Evolutionary conservation across 2,329 filamentous ascomycete genomes (phyloP).

Genomic region (Ophiostoma australiae): DNA sequence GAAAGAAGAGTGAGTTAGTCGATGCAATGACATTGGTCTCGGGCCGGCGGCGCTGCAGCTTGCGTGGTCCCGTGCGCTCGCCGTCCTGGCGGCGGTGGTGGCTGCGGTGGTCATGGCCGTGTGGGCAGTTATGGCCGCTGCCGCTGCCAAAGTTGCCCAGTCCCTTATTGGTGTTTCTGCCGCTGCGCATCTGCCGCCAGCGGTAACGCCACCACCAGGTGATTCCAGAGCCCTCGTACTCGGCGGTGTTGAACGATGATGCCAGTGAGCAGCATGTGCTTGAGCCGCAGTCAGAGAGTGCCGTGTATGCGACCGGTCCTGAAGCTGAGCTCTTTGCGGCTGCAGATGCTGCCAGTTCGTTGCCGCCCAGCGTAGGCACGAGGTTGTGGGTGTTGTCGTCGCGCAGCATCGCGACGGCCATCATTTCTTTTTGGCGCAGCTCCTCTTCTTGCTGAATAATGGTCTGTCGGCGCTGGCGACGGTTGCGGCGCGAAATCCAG

Average conservation of each 20-base stretch:
- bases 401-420: slow-evolving; percentile 18
- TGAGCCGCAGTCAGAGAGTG: slow-evolving; percentile 19
- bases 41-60: slow-evolving; percentile 22
- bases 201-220: slow-evolving; percentile 24
- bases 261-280: slow-evolving; percentile 25
- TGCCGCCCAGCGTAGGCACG: not conserved
- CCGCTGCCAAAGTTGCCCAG: slow-evolving; percentile 1
- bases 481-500: slow-evolving; percentile 34
- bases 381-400: slow-evolving; percentile 12
- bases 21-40: slow-evolving; percentile 19
- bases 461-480: slow-evolving; percentile 9
- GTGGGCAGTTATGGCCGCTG: slow-evolving; percentile 19
- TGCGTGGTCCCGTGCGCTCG: slow-evolving; percentile 15
- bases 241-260: slow-evolving; percentile 15
- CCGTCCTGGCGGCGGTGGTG: slow-evolving; percentile 22
- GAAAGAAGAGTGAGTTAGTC: slow-evolving; percentile 23
- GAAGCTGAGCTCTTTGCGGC: not conserved
- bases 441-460: slow-evolving; percentile 15
- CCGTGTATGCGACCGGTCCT: not conserved
- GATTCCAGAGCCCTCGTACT: slow-evolving; percentile 22
- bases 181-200: not conserved
- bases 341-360: not conserved
- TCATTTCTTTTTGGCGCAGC: slow-evolving; percentile 22
- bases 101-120: slow-evolving; percentile 21
- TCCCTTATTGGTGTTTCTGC: not conserved